phyloP scores from a whole-genome alignment of 2,329 filamentous ascomycete species.

The Fusarium begoniae region DNA sequence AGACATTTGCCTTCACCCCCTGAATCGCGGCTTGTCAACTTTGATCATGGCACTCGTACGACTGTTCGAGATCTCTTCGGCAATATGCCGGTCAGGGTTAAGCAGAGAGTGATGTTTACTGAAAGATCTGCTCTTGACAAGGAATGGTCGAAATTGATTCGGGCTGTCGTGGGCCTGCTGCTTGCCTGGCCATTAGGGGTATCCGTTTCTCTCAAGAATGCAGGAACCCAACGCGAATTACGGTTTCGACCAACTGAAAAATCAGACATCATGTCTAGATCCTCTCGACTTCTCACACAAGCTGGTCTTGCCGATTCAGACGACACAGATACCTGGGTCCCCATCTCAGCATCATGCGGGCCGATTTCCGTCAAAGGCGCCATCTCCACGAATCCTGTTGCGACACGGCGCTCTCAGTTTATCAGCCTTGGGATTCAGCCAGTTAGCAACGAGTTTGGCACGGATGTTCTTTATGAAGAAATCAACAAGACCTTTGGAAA shows the following conservation, averaged over 20 bases:
- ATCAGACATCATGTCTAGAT: conserved; percentile 33
- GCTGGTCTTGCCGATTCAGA: conserved; percentile 67
- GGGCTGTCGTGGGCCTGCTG: conserved; percentile 69
- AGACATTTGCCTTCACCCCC: conserved; percentile 69
- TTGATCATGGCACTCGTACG: conserved; percentile 77
- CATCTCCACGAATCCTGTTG: conserved; percentile 75
- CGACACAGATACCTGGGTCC: conserved; percentile 70
- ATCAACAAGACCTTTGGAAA: conserved; percentile 80
- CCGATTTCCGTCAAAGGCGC: conserved; percentile 72
- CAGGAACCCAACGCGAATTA: conserved; percentile 48
- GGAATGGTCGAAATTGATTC: conserved; percentile 72
- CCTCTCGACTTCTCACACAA: conserved; percentile 69
- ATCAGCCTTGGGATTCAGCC: conserved; percentile 80
- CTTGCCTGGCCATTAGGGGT: conserved; percentile 71
- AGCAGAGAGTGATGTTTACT: conserved; percentile 71
- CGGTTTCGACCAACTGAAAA: conserved; percentile 47
- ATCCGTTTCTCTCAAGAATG: conserved; percentile 67
- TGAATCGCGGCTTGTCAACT: conserved; percentile 64
- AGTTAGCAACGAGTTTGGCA: conserved; percentile 62
- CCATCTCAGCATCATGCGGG: conserved; percentile 71
- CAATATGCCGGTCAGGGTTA: conserved; percentile 88
- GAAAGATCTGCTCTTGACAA: conserved; percentile 63
- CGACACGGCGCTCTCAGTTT: conserved; percentile 80
- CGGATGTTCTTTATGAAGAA: conserved; percentile 77
- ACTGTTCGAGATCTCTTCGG: conserved; percentile 85